These are phyloP conservation scores for Sisymbrium altissimum DNA, from an alignment of 345 rosid species.

Conservation along the genomic window DNA sequence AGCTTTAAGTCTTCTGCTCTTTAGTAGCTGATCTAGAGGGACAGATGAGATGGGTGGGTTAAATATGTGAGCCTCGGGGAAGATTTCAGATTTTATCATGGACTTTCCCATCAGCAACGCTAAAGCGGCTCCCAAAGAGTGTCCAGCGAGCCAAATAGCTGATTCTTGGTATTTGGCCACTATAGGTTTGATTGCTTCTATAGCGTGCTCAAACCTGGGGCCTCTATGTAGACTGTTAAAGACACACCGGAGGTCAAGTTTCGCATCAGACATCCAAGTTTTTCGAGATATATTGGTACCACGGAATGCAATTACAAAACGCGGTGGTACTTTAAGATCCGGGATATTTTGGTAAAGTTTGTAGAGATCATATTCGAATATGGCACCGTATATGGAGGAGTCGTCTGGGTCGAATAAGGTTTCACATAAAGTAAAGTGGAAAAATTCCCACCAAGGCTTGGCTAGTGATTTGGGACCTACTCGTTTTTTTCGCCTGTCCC, in stretches of 20 bases:
- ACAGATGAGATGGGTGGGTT: constrained; percentile 56
- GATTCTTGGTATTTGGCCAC: constrained; percentile 17
- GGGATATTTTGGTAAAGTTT: neutral
- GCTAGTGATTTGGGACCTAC: constrained; percentile 36
- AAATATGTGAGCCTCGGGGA: constrained; percentile 46
- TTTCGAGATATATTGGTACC: constrained; percentile 39
- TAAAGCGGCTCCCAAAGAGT: constrained; percentile 62
- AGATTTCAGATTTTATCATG: constrained; percentile 30
- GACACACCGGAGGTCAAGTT: constrained; percentile 32
- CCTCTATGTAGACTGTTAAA: constrained; percentile 40
- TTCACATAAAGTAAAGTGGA: constrained; percentile 39
- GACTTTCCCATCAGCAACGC: constrained; percentile 54
- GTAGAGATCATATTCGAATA: constrained; percentile 34
- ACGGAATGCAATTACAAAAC: constrained; percentile 55
- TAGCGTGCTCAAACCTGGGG: constrained; percentile 39
- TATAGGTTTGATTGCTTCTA: constrained; percentile 30
- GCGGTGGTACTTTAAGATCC: constrained; percentile 31
- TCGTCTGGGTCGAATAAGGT: constrained; percentile 39
- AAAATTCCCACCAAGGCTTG: constrained; percentile 56
- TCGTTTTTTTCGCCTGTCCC: constrained; percentile 41
- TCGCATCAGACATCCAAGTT: constrained; percentile 31
- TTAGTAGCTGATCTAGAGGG: constrained; percentile 39
- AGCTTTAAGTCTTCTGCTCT: constrained; percentile 34
- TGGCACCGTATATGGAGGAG: constrained; percentile 54
- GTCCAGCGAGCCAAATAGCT: constrained; percentile 56